Conservation (phyloP, 306 rosid genomes). For the Geum urbanum region DNA sequence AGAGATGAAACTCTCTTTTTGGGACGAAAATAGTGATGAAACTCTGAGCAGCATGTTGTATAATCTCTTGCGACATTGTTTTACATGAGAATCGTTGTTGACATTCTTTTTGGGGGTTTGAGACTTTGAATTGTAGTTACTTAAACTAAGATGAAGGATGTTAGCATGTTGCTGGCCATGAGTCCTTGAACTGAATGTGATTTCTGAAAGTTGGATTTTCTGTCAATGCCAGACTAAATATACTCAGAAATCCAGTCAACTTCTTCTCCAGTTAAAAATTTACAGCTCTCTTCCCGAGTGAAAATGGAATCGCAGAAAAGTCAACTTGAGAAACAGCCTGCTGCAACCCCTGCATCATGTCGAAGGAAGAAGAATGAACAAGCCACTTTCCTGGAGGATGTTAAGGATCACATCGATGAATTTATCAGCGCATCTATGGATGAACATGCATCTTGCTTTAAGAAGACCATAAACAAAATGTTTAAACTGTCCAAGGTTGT, state of each 20-base stretch:
- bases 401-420: constrained; percentile 88
- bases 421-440: constrained; percentile 81
- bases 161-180: neutral
- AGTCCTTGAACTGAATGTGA: neutral
- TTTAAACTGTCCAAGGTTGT: constrained; percentile 77
- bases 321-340: constrained; percentile 38
- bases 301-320: constrained; percentile 54
- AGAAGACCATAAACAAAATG: constrained; percentile 81
- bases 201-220: neutral
- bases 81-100: neutral
- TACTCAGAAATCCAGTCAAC: neutral
- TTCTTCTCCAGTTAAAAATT: neutral
- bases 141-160: neutral
- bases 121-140: neutral
- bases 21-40: neutral
- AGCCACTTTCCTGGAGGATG: constrained; percentile 71
- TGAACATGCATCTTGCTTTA: constrained; percentile 79
- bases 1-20: neutral
- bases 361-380: constrained; percentile 73
- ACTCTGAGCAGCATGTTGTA: neutral
- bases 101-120: neutral
- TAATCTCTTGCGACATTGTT: neutral
- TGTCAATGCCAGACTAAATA: neutral
- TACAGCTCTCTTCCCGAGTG: neutral
- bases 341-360: constrained; percentile 47